These are phyloP conservation scores for Zygosaccharomyces kombuchaensis DNA, from an alignment of 805 yeast species.

Conservation along the genomic window DNA sequence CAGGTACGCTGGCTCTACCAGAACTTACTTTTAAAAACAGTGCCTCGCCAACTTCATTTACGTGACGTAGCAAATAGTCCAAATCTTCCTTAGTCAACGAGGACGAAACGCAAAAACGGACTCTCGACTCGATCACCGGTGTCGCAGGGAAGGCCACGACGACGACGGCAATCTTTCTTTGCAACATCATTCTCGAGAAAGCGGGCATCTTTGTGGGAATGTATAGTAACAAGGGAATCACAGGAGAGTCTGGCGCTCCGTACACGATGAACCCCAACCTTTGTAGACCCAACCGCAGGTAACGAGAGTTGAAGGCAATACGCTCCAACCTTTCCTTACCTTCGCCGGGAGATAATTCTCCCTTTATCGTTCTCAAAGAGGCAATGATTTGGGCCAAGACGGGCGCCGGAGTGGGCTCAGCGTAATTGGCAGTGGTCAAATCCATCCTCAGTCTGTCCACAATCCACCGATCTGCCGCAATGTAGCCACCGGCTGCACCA, in stretches of 20 bases:
- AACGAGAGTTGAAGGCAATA: slow-evolving; percentile 93
- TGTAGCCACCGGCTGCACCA: slow-evolving; percentile 98
- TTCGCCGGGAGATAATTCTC: slow-evolving; percentile 85
- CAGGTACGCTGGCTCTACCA: slow-evolving; percentile 63
- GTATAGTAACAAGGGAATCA: slow-evolving; percentile 80
- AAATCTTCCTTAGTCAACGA: slow-evolving; percentile 92
- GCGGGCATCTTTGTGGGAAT: slow-evolving; percentile 95
- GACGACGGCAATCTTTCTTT: slow-evolving; percentile 84
- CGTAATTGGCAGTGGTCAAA: slow-evolving; percentile 67
- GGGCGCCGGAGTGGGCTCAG: slow-evolving; percentile 88
- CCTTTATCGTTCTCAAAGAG: slow-evolving; percentile 72
- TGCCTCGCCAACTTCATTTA: slow-evolving; percentile 74
- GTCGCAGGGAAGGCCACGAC: slow-evolving; percentile 98
- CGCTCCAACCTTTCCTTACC: slow-evolving; percentile 87
- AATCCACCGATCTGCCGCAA: slow-evolving; percentile 68
- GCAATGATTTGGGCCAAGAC: slow-evolving; percentile 84
- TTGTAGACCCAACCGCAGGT: slow-evolving; percentile 83
- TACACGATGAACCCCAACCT: slow-evolving; percentile 89
- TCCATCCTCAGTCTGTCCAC: slow-evolving; percentile 72
- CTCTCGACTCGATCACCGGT: slow-evolving; percentile 82
- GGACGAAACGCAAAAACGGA: slow-evolving; percentile 87
- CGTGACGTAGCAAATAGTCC: slow-evolving; percentile 67
- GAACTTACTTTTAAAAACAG: slow-evolving; percentile 71
- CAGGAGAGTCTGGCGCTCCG: slow-evolving; percentile 96
- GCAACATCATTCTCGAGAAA: slow-evolving; percentile 74